Conservation (phyloP, 768 basidiomycete genomes). For the Boletus rex-veris region DNA sequence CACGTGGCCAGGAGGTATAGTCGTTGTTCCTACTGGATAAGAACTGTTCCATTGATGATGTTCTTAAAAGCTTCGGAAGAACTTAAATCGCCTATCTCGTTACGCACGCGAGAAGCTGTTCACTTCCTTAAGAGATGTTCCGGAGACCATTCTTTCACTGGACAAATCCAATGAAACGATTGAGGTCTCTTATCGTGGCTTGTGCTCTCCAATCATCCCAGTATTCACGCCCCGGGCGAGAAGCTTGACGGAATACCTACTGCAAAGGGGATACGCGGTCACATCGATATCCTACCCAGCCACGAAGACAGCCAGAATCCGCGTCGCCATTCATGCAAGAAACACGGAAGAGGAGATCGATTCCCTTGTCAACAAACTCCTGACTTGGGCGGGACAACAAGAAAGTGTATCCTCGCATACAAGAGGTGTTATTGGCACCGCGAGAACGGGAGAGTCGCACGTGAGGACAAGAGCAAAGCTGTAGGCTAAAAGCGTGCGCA, state of each 20-base stretch:
- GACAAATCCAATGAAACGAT: background rate
- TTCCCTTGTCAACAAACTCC: background rate
- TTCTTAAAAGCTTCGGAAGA: constrained; percentile 12
- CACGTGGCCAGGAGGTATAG: constrained; percentile 17
- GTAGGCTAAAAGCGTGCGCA: background rate
- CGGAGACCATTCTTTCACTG: constrained; percentile 3
- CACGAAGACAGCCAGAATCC: constrained; percentile 10
- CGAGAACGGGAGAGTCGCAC: background rate
- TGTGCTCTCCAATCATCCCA: constrained; percentile 17
- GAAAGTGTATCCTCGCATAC: background rate
- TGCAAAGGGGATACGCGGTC: constrained; percentile 10
- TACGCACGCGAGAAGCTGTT: constrained; percentile 10
- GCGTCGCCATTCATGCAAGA: constrained; percentile 12
- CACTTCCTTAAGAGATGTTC: background rate
- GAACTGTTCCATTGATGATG: too few relatives aligned
- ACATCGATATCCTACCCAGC: constrained; percentile 7
- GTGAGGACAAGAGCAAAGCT: background rate
- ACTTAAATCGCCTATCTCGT: background rate
- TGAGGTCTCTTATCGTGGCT: background rate
- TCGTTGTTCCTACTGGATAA: too few relatives aligned
- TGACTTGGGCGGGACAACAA: background rate
- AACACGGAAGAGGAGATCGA: constrained; percentile 11
- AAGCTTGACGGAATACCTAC: constrained; percentile 3
- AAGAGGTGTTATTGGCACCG: background rate
- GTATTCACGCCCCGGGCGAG: constrained; percentile 9